Conservation (phyloP, 768 basidiomycete genomes). For the Russula emetica region DNA sequence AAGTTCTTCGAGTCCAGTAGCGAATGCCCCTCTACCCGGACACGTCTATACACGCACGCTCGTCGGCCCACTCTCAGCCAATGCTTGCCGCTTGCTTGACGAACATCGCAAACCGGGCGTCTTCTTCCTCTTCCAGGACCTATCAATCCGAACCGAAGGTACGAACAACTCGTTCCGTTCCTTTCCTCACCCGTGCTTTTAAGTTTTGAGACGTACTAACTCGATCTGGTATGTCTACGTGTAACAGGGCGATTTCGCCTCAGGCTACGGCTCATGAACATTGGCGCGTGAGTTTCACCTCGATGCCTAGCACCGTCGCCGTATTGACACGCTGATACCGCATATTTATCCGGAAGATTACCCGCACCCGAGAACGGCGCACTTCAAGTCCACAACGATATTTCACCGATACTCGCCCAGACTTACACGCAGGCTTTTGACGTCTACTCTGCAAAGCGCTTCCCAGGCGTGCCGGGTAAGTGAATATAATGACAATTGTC, state of each 20-base stretch:
- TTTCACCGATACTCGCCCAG: slow-evolving; percentile 78
- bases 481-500: slow-evolving; percentile 2
- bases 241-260: slow-evolving; percentile 74
- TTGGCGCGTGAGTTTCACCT: slow-evolving; percentile 71
- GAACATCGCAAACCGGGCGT: slow-evolving; percentile 83
- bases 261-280: slow-evolving; percentile 81
- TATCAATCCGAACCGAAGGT: slow-evolving; percentile 93
- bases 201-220: slow-evolving; percentile 9
- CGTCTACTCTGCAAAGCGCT: slow-evolving; percentile 90
- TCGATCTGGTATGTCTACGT: slow-evolving; percentile 19
- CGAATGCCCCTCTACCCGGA: slow-evolving; percentile 50
- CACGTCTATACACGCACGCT: slow-evolving; percentile 81
- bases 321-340: slow-evolving; percentile 6
- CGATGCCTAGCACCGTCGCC: slow-evolving; percentile 4
- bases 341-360: slow-evolving; percentile 3
- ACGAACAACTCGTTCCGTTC: slow-evolving; percentile 24
- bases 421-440: slow-evolving; percentile 78
- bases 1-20: slow-evolving; percentile 35
- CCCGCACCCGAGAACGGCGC: slow-evolving; percentile 72
- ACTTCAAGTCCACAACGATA: slow-evolving; percentile 56
- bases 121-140: slow-evolving; percentile 93
- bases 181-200: slow-evolving; percentile 1
- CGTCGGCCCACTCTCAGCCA: slow-evolving; percentile 83
- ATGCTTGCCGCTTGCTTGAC: slow-evolving; percentile 79
- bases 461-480: slow-evolving; percentile 88